Conservation (phyloP, 768 basidiomycete genomes). For the Pleurotus ostreatus region DNA sequence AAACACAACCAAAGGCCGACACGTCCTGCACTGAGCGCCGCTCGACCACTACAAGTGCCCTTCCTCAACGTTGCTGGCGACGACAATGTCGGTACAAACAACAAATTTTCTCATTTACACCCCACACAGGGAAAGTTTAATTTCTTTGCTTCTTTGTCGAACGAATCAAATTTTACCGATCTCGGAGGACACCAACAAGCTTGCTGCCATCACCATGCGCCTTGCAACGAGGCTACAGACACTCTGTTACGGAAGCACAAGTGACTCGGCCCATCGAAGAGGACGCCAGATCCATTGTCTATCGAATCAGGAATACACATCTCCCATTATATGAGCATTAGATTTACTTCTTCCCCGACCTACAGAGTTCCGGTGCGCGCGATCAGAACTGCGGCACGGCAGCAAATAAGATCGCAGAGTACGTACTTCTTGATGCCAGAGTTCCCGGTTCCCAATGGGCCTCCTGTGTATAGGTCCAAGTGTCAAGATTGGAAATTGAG, state of each 20-base stretch:
- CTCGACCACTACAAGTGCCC: not conserved
- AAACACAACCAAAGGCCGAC: conserved; percentile 10
- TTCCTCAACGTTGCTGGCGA: not conserved
- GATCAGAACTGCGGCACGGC: not conserved
- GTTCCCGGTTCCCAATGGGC: conserved; percentile 53
- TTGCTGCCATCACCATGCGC: conserved; percentile 7
- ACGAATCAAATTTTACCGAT: not conserved
- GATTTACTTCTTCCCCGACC: conserved; percentile 14
- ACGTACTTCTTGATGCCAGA: conserved; percentile 87
- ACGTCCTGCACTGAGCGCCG: not conserved
- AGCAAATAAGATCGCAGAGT: not conserved
- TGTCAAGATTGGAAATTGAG: conserved; percentile 9
- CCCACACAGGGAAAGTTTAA: not conserved
- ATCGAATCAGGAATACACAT: not conserved
- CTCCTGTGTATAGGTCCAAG: conserved; percentile 38
- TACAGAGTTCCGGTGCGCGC: not conserved
- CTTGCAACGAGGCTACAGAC: conserved; percentile 2
- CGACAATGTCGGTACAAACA: not conserved
- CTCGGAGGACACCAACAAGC: conserved; percentile 1
- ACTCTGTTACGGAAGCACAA: not conserved
- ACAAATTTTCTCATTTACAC: not conserved
- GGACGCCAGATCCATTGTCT: too few species aligned
- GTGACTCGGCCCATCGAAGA: too few species aligned
- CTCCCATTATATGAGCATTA: not conserved
- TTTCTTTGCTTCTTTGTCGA: not conserved